A percentile compares a stretch with the other conserved stretches of the same genome.
Evolutionary conservation across 169 alveolate genomes (phyloP).

Genomic region (Eimeria maxima): DNA sequence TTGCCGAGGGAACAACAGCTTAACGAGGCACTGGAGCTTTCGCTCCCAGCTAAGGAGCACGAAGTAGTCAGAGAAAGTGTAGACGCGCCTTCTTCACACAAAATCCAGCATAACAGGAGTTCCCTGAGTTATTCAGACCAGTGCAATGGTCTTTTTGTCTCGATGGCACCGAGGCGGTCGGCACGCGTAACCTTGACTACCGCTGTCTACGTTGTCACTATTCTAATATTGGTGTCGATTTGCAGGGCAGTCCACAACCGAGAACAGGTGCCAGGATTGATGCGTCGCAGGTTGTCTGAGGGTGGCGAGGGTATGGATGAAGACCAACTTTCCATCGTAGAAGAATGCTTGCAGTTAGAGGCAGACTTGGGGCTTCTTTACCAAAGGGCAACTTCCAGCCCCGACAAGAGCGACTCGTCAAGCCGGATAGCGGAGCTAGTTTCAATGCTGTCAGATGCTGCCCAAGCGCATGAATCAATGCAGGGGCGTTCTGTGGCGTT

Average conservation of each 20-base stretch:
- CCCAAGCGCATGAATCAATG: neutral
- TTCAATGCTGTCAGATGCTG: constrained; percentile 1
- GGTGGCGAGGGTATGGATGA: neutral
- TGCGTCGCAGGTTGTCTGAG: neutral
- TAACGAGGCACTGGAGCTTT: neutral
- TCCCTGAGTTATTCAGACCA: neutral
- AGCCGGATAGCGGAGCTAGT: neutral
- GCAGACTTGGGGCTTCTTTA: neutral
- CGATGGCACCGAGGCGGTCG: neutral
- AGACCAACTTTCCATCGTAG: neutral
- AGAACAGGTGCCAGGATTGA: neutral
- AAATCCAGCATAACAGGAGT: neutral
- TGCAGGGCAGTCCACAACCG: neutral
- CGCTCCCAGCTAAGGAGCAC: neutral
- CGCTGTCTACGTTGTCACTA: neutral
- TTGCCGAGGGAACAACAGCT: neutral
- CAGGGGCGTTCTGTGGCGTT: neutral
- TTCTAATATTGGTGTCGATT: neutral
- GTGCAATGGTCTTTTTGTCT: neutral
- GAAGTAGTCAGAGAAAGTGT: neutral
- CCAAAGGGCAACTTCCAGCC: neutral
- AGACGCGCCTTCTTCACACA: neutral
- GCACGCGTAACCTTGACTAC: neutral
- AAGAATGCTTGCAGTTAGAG: neutral
- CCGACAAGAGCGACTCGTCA: neutral